Conservation (phyloP, 371 early-diverging fungal genomes). For the Rhizopus microsporus region DNA sequence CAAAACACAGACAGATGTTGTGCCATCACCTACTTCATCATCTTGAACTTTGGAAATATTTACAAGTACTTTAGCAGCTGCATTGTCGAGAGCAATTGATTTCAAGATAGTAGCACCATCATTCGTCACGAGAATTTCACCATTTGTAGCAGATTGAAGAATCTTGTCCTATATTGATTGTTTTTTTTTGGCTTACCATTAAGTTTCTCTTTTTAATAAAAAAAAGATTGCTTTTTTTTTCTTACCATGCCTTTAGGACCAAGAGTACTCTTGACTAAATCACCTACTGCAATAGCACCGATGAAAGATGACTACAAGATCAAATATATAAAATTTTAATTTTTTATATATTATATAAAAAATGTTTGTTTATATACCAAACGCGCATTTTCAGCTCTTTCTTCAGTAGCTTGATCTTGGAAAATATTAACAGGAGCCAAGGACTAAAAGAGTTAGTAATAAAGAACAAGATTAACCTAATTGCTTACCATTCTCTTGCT, state of each 20-base stretch:
- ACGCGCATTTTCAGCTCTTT: conserved; percentile 97
- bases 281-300: conserved; percentile 95
- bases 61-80: conserved; percentile 98
- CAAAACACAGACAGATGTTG: conserved; percentile 98
- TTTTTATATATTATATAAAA: not conserved
- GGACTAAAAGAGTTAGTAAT: conserved; percentile 40
- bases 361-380: conserved; percentile 63
- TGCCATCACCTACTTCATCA: conserved; percentile 99
- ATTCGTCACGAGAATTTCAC: conserved; percentile 96
- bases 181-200: not conserved
- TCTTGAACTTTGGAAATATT: conserved; percentile 99
- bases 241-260: conserved; percentile 88
- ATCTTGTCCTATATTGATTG: conserved; percentile 83
- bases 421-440: conserved; percentile 85
- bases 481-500: not conserved
- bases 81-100: conserved; percentile 97
- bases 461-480: not conserved
- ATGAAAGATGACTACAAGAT: conserved; percentile 82
- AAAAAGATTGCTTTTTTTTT: not conserved
- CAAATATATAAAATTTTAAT: too few relatives aligned
- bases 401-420: conserved; percentile 92
- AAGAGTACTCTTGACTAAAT: conserved; percentile 93
- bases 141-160: conserved; percentile 88
- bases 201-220: not conserved
- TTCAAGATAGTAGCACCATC: conserved; percentile 99